A percentile compares a stretch with the other conserved stretches of the same genome.
These are phyloP conservation scores for Gnaphalium uliginosum DNA, from an alignment of 129 eudicot genomes.

Conservation along the genomic window DNA sequence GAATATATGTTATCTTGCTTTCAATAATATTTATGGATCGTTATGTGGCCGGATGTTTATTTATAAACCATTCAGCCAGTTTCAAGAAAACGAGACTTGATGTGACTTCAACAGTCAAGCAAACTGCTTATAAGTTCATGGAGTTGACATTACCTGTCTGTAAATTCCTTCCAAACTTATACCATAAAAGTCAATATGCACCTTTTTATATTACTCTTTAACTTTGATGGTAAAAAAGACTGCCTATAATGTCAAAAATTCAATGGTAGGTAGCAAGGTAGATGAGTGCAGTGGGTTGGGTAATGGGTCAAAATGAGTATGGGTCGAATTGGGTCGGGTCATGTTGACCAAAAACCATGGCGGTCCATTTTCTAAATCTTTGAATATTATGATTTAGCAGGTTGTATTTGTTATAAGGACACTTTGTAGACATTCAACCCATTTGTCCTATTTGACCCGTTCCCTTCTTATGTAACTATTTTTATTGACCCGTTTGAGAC, in stretches of 20 bases:
- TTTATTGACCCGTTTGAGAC: not conserved
- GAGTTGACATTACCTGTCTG: not conserved
- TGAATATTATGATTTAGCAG: not conserved
- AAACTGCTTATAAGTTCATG: not conserved
- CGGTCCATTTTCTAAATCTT: not conserved
- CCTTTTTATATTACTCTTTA: not conserved
- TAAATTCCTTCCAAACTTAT: not conserved
- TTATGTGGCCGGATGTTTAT: not conserved
- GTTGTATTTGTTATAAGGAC: not conserved
- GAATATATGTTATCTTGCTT: constrained; percentile 25
- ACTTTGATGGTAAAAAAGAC: constrained; percentile 14
- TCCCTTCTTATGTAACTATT: not conserved
- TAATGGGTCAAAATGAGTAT: not conserved
- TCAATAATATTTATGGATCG: not conserved
- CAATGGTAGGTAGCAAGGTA: not conserved
- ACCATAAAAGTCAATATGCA: constrained; percentile 6
- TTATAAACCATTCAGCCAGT: not conserved
- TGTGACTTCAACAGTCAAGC: constrained; percentile 7
- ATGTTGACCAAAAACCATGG: not conserved
- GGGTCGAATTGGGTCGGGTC: not conserved
- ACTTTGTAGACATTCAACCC: not conserved
- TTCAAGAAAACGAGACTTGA: constrained; percentile 4
- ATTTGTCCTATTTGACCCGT: not conserved
- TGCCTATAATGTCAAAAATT: not conserved
- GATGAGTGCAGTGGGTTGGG: not conserved